A percentile compares a stretch with the other conserved stretches of the same genome.
Conservation (phyloP, 805 yeast species). For the Myxozyma vanderwaltii region DNA sequence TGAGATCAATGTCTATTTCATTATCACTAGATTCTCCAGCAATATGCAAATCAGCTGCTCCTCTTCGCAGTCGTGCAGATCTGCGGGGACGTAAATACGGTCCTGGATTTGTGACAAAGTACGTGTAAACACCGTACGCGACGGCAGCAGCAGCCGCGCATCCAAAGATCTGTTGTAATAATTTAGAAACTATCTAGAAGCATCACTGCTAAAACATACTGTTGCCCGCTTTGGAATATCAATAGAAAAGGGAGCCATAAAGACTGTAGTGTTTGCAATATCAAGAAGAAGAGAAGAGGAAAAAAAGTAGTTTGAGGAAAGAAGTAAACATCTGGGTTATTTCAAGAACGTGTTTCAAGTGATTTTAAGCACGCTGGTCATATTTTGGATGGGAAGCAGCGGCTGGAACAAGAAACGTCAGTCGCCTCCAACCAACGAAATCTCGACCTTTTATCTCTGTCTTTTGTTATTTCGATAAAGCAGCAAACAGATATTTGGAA, state of each 20-base stretch:
- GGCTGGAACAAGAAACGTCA: no score
- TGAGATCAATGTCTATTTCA: background rate
- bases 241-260: slow-evolving; percentile 5
- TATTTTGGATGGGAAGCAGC: no score
- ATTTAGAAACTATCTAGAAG: background rate
- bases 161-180: background rate
- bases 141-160: slow-evolving; percentile 9
- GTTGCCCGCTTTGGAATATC: slow-evolving; percentile 3
- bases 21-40: background rate
- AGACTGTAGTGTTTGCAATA: no score
- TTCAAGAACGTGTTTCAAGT: background rate
- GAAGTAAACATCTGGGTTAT: no score
- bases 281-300: no score
- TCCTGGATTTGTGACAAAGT: background rate
- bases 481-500: no score
- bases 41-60: background rate
- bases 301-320: no score
- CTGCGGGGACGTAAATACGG: no score
- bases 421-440: background rate
- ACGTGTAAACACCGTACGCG: slow-evolving; percentile 2
- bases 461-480: no score
- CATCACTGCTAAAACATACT: background rate
- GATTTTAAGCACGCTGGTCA: no score
- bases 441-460: background rate
- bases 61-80: background rate